phyloP scores from a whole-genome alignment of 345 rosid genomes.

The Eucalyptus cloeziana region DNA sequence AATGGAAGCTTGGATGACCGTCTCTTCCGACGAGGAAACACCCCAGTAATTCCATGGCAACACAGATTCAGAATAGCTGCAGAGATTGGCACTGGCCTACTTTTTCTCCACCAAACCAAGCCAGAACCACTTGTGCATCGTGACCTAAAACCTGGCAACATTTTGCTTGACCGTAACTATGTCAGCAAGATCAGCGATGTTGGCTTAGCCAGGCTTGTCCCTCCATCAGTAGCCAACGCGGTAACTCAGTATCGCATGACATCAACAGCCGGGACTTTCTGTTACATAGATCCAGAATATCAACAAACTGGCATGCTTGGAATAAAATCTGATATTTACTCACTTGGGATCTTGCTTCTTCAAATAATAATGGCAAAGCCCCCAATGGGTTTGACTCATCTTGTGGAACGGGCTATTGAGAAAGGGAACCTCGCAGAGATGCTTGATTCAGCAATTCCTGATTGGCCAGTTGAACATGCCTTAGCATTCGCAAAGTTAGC shows the following conservation, averaged over 20 bases:
- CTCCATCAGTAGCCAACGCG: slow-evolving; percentile 53
- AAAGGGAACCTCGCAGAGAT: slow-evolving; percentile 32
- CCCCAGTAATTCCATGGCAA: slow-evolving; percentile 63
- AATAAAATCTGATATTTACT: slow-evolving; percentile 72
- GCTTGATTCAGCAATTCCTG: slow-evolving; percentile 47
- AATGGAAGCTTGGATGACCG: slow-evolving; percentile 89
- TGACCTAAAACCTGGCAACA: slow-evolving; percentile 86
- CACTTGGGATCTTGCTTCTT: slow-evolving; percentile 68
- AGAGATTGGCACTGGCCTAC: slow-evolving; percentile 80
- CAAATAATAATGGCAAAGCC: slow-evolving; percentile 79
- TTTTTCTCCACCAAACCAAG: slow-evolving; percentile 81
- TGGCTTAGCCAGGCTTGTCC: slow-evolving; percentile 91
- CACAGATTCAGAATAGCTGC: slow-evolving; percentile 63
- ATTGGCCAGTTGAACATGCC: slow-evolving; percentile 77
- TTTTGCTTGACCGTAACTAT: slow-evolving; percentile 63
- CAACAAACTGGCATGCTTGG: slow-evolving; percentile 93
- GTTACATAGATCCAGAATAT: slow-evolving; percentile 92
- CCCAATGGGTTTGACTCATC: slow-evolving; percentile 83
- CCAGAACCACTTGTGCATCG: slow-evolving; percentile 96
- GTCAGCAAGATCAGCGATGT: slow-evolving; percentile 93
- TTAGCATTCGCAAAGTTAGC: slow-evolving; percentile 45
- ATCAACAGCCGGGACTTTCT: slow-evolving; percentile 87
- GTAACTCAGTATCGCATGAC: slow-evolving; percentile 86
- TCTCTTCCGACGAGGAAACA: slow-evolving; percentile 38
- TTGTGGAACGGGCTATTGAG: slow-evolving; percentile 48